These are phyloP conservation scores for Ochetophila trinervis DNA, from an alignment of 306 rosid genomes.

Conservation along the genomic window DNA sequence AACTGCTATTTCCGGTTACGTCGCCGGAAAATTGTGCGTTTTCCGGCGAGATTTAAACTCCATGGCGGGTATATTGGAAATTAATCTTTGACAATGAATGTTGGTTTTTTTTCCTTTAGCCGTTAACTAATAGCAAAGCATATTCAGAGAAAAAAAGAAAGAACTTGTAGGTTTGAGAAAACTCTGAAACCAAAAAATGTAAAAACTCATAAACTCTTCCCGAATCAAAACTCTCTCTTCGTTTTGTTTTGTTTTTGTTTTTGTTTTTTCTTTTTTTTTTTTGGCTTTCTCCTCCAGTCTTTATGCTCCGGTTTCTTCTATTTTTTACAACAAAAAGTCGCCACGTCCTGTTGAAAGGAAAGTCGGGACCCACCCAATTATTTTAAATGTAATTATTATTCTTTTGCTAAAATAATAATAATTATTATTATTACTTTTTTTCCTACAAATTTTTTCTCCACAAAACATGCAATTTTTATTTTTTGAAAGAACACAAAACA, in stretches of 20 bases:
- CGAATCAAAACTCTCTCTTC: neutral
- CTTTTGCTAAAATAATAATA: neutral
- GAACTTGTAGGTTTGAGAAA: neutral
- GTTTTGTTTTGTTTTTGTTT: too few species aligned
- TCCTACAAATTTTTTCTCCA: neutral
- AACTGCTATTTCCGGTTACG: constrained; percentile 22
- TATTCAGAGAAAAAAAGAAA: neutral
- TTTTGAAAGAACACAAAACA: too few species aligned
- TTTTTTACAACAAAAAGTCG: constrained; percentile 38
- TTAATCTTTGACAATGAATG: constrained; percentile 13
- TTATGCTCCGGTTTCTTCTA: constrained; percentile 41
- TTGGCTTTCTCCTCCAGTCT: constrained; percentile 31
- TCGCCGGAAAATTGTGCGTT: constrained; percentile 8
- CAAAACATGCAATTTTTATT: too few species aligned
- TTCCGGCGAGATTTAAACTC: constrained; percentile 35
- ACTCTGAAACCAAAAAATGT: too few species aligned
- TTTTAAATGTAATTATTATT: constrained; percentile 15
- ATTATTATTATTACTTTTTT: neutral
- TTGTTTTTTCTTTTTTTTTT: constrained; percentile 1
- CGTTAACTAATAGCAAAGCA: neutral
- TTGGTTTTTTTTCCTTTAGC: neutral
- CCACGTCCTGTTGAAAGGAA: constrained; percentile 37
- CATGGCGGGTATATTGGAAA: constrained; percentile 30
- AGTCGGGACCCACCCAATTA: constrained; percentile 43
- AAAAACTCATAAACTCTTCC: too few species aligned